Conservation (phyloP, 2,329 filamentous ascomycete species). For the Thielaviopsis punctulata region DNA sequence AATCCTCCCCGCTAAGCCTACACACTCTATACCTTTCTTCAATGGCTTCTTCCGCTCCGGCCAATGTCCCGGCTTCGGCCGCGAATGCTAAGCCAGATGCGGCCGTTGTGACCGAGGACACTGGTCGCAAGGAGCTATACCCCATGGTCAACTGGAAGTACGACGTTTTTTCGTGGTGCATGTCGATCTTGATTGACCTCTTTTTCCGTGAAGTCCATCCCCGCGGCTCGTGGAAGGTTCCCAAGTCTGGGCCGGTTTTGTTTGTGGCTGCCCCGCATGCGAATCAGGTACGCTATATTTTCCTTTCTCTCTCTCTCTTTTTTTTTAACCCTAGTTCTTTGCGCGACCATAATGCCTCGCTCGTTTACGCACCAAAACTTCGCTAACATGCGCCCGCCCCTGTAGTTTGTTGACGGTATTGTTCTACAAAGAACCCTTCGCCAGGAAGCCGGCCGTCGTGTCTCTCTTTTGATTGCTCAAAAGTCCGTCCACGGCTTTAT, state of each 20-base stretch:
- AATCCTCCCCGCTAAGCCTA: neutral
- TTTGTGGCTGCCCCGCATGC: slow-evolving; percentile 95
- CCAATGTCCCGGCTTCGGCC: neutral
- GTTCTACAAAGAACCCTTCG: slow-evolving; percentile 83
- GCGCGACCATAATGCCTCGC: neutral
- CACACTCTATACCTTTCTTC: neutral
- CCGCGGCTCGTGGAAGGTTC: slow-evolving; percentile 86
- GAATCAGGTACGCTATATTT: slow-evolving; percentile 76
- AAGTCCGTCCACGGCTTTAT: slow-evolving; percentile 93
- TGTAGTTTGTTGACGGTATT: slow-evolving; percentile 82
- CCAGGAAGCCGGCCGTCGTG: slow-evolving; percentile 70
- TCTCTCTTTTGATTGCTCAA: slow-evolving; percentile 83
- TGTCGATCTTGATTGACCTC: slow-evolving; percentile 74
- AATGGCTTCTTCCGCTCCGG: neutral
- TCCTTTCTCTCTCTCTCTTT: slow-evolving; percentile 9
- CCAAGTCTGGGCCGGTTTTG: slow-evolving; percentile 71
- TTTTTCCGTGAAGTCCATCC: slow-evolving; percentile 98
- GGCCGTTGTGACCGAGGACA: neutral
- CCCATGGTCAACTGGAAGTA: slow-evolving; percentile 61
- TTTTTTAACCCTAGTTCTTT: slow-evolving; percentile 10
- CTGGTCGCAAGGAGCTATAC: slow-evolving; percentile 35
- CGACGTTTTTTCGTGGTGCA: slow-evolving; percentile 59
- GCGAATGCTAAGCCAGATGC: neutral
- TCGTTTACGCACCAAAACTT: neutral
- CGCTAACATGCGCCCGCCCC: neutral